Evolutionary conservation across 495 filamentous ascomycete species (phyloP), one percentile per base, ranked within the genome.

Genomic region (Neurospora hispaniola): DNA sequence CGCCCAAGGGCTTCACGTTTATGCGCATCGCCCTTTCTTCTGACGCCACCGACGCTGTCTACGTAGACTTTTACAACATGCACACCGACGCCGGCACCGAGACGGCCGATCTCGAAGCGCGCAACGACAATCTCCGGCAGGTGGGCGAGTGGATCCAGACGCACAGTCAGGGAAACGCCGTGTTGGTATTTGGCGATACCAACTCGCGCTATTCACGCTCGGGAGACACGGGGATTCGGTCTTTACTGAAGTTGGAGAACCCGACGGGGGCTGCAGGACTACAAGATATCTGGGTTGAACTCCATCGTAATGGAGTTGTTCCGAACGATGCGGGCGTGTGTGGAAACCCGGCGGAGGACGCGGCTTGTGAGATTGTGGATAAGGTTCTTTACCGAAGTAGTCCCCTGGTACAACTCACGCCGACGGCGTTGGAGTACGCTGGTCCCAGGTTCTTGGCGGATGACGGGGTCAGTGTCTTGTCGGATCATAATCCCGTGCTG

Each of bases 1-100:
- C 88, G 10, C 89, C 89, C 14, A 91, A 91, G 77, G 89, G 89
- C 4, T 89, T 88, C 75, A 88, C 88, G 0, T 87, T 87, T 69
- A 89, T 89, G 88, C 84, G 87, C 9, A 77, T 83, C 4, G 69
- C 71, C 20, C 42, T 79, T 2, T 31, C 27, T 2, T 31, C 27
- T 31, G 27, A 31, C 27, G 27, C 27, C 27, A 68, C 75, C 3
- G 18, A 70, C 1, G 81, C 81, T 9, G 81, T 81, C 0, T 89
- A 86, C 72, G 78, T 87, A 31, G 88, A 90, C 74, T 81, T 86
- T 5, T 90, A 90, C 77, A 90, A 91, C 75, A 71, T 90, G 10
- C 89, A 91, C 77, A 79, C 89, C 4, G 89, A 91, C 75, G 89
- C 89, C 14, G 88, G 89, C 18, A 85, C 81, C 70, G 82, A 87